Conservation (phyloP, 2,329 filamentous ascomycete genomes). For the Fusarium buxicola region DNA sequence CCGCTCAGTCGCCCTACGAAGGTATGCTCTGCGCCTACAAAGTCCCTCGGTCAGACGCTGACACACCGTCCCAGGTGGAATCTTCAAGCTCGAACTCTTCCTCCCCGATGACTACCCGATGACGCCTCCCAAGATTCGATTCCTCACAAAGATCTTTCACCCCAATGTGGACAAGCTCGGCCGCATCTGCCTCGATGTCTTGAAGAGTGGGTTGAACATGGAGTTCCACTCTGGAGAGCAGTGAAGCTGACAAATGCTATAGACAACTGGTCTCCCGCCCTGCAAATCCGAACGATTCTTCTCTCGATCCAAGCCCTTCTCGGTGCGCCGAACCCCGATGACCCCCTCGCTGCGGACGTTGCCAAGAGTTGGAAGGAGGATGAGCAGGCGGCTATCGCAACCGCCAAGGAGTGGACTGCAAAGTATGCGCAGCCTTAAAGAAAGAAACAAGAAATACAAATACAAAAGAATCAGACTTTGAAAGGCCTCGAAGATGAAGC, state of each 20-base stretch:
- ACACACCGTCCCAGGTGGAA: constrained; percentile 65
- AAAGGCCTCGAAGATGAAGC: constrained; percentile 8
- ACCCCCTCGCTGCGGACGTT: constrained; percentile 97
- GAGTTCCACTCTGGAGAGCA: background rate
- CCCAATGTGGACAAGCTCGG: constrained; percentile 98
- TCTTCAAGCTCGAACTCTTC: constrained; percentile 98
- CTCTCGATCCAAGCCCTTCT: constrained; percentile 97
- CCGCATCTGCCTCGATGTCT: constrained; percentile 94
- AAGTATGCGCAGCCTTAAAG: constrained; percentile 74
- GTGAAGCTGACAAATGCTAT: constrained; percentile 26
- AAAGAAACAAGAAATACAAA: constrained; percentile 21
- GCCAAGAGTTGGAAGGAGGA: constrained; percentile 99
- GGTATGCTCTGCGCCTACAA: constrained; percentile 63
- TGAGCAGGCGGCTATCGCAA: constrained; percentile 90
- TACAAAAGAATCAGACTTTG: constrained; percentile 24
- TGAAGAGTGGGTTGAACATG: constrained; percentile 79
- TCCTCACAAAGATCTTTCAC: constrained; percentile 99
- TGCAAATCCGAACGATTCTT: constrained; percentile 98
- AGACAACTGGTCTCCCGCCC: constrained; percentile 99
- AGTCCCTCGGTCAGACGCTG: constrained; percentile 1
- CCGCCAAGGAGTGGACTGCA: constrained; percentile 90
- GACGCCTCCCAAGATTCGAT: constrained; percentile 98
- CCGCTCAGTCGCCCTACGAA: constrained; percentile 93
- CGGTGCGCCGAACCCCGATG: constrained; percentile 96
- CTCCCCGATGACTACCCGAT: constrained; percentile 99